Evolutionary conservation across 1,139 yeast genomes (phyloP).

Genomic region (Arxiozyma slooffiae): DNA sequence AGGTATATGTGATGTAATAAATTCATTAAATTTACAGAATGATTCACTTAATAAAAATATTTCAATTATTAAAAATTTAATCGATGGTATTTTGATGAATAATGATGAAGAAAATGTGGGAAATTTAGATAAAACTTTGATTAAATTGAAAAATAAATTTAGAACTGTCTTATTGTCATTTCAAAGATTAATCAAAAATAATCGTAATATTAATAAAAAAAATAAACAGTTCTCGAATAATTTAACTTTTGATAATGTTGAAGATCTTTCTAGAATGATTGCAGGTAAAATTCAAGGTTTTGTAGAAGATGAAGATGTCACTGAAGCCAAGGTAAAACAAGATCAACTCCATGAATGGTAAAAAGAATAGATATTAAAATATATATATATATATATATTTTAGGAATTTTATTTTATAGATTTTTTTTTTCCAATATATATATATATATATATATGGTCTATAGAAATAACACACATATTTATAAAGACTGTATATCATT

Average conservation of each 20-base stretch:
- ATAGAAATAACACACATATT: neutral
- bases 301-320: conserved; percentile 20
- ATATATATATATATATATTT: no score
- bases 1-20: conserved; percentile 39
- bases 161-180: conserved; percentile 35
- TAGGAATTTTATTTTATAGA: no score
- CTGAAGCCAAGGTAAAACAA: conserved; percentile 14
- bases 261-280: conserved; percentile 17
- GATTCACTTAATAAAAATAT: conserved; percentile 16
- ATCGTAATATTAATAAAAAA: no score
- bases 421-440: no score
- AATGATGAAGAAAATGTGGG: conserved; percentile 45
- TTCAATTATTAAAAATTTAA: conserved; percentile 14
- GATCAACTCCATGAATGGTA: conserved; percentile 27
- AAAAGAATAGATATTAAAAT: neutral
- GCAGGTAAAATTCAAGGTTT: conserved; percentile 28
- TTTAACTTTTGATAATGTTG: conserved; percentile 22
- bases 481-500: neutral
- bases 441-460: neutral
- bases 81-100: conserved; percentile 22
- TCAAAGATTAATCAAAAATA: conserved; percentile 16
- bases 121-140: conserved; percentile 37
- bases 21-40: conserved; percentile 10
- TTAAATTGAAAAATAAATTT: conserved; percentile 44
- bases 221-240: conserved; percentile 4